These are phyloP conservation scores for Agrostemma githago DNA, from an alignment of 148 eudicot genomes.

Conservation along the genomic window DNA sequence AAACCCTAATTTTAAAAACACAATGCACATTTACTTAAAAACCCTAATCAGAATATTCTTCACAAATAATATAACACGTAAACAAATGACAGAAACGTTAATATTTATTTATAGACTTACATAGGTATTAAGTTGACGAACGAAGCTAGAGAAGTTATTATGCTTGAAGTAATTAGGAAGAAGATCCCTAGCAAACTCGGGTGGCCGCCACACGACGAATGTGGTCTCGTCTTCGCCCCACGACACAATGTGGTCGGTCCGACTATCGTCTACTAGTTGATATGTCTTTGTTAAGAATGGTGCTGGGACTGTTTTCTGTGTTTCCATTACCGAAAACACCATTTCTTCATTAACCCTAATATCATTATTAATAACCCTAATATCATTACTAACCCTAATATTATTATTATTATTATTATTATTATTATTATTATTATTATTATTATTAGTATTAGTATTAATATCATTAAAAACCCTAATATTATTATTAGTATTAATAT, in stretches of 20 bases:
- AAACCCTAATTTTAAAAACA: background rate
- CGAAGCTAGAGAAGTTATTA: conserved; percentile 65
- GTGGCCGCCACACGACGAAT: conserved; percentile 59
- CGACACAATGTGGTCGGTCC: conserved; percentile 51
- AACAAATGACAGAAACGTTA: too few species aligned
- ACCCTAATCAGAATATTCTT: too few species aligned
- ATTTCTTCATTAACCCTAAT: conserved; percentile 18
- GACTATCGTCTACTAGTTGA: conserved; percentile 47
- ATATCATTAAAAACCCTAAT: conserved; percentile 8
- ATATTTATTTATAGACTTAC: conserved; percentile 21
- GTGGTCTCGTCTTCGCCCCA: conserved; percentile 54
- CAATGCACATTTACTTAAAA: background rate
- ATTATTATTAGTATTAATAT: conserved; percentile 7
- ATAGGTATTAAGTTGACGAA: conserved; percentile 62
- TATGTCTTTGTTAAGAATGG: conserved; percentile 59
- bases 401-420: conserved; percentile 13
- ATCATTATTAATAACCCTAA: background rate
- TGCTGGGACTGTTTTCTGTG: conserved; percentile 41
- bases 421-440: conserved; percentile 12
- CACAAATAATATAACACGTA: too few species aligned
- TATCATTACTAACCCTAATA: background rate
- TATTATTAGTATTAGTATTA: conserved; percentile 12
- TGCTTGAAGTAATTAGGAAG: conserved; percentile 70
- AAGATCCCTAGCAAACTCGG: conserved; percentile 59
- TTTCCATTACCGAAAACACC: conserved; percentile 33